Conservation (phyloP, 345 rosid genomes). For the Euphorbia peplus region DNA sequence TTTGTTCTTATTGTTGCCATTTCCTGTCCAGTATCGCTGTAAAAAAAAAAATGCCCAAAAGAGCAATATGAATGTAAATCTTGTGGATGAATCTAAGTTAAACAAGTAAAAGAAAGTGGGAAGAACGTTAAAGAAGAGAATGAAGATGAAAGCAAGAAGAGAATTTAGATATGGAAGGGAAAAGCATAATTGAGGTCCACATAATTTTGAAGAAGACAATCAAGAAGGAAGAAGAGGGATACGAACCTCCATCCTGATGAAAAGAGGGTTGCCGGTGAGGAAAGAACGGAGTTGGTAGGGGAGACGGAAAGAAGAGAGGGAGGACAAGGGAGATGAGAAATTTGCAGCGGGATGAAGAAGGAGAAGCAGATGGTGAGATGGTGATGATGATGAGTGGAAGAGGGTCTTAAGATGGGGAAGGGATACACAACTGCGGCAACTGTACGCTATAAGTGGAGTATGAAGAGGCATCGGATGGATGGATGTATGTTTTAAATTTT, state of each 20-base stretch:
- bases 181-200: too few relatives aligned
- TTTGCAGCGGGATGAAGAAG: neutral
- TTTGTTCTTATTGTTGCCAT: slow-evolving; percentile 46
- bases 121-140: neutral
- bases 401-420: slow-evolving; percentile 32
- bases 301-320: slow-evolving; percentile 29
- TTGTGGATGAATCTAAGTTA: neutral
- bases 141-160: too few relatives aligned
- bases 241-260: slow-evolving; percentile 80
- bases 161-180: too few relatives aligned
- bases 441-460: slow-evolving; percentile 35
- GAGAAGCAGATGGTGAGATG: slow-evolving; percentile 17
- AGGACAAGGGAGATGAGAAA: slow-evolving; percentile 11
- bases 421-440: slow-evolving; percentile 32
- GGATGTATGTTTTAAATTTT: too few relatives aligned
- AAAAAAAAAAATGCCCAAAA: slow-evolving; percentile 20
- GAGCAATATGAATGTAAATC: slow-evolving; percentile 3
- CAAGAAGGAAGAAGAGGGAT: neutral
- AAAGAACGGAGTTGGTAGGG: slow-evolving; percentile 16
- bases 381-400: slow-evolving; percentile 8
- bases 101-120: neutral
- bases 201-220: neutral
- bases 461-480: slow-evolving; percentile 7
- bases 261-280: slow-evolving; percentile 41
- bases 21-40: slow-evolving; percentile 54